These are phyloP conservation scores for Hemerocallis citrina DNA, from an alignment of 106 monocot species.

Conservation along the genomic window DNA sequence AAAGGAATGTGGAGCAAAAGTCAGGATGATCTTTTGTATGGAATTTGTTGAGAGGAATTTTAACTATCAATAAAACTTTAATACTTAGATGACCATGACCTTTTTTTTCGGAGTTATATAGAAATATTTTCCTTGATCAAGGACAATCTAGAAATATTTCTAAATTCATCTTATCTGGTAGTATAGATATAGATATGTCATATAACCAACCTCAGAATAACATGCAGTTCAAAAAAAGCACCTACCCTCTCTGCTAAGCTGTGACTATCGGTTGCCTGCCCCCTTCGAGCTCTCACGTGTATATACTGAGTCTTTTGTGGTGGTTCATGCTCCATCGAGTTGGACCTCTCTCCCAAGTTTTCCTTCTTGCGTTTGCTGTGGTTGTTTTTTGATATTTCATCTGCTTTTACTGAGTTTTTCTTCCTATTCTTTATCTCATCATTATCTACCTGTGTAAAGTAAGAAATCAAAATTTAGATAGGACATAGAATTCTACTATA, in stretches of 20 bases:
- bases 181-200: no score
- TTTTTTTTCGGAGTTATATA: no score
- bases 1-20: no score
- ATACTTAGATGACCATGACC: no score
- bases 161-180: no score
- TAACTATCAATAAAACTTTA: no score
- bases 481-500: neutral
- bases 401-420: neutral
- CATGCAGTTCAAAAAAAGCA: neutral
- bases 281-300: slow-evolving; percentile 25
- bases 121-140: neutral
- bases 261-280: slow-evolving; percentile 7
- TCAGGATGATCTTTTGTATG: no score
- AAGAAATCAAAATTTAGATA: no score
- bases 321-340: neutral
- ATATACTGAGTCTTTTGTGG: slow-evolving; percentile 49
- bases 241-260: slow-evolving; percentile 6
- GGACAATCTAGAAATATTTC: no score
- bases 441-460: neutral
- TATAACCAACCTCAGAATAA: no score
- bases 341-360: neutral
- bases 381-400: neutral
- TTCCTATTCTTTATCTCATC: neutral
- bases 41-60: no score
- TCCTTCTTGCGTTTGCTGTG: neutral